Evolutionary conservation across 2,329 filamentous ascomycete genomes (phyloP), one percentile per base, ranked within the genome.

Genomic region (Colletotrichum agaves): DNA sequence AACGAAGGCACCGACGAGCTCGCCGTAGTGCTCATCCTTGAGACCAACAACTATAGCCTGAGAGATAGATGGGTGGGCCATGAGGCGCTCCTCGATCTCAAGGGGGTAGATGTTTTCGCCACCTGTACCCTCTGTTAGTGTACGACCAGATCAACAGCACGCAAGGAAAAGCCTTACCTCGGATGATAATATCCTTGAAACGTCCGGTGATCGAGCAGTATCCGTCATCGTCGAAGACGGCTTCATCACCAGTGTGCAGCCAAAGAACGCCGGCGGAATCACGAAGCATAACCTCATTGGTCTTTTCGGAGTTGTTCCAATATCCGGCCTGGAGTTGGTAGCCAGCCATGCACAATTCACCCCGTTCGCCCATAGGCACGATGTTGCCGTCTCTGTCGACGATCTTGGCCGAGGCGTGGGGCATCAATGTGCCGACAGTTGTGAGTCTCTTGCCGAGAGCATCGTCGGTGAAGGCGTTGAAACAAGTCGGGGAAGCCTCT

Each of bases 121-220:
- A 61, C 90, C 88, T 85, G 55, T 13, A n/a, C 10, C 17, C 19
- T 39, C n/a, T 33, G 64, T 78, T 47, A 76, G 73, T 39, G 23
- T 6, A 15, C 21, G 47, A 11, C 57, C 17, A 17, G 33, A 21
- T 23, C 49, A 17, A 5, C 47, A n/a, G 27, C 4, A 61, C 4
- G 5, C 7, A 47, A 10, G 12, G 15, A 35, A 11, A 31, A 39
- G 52, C 62, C 80, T 60, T 73, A 84, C 89, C 91, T 73, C 91
- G 83, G 68, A 93, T 93, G 65, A 93, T 93, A 39, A 93, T 93
- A 67, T 94, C 91, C 79, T 93, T 93, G 79, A 93, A 92, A 19
- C 91, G 83, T 0, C 91, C 91, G 0, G 91, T 93, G 71, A 94
- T 93, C 6, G 82, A 84, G 71, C 90, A 93, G 74, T 92, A 92